Percentiles rank a stretch among this genome's conserved stretches.
These are phyloP conservation scores for Mortierella claussenii DNA, from an alignment of 192 early-diverging fungal species.

Conservation along the genomic window DNA sequence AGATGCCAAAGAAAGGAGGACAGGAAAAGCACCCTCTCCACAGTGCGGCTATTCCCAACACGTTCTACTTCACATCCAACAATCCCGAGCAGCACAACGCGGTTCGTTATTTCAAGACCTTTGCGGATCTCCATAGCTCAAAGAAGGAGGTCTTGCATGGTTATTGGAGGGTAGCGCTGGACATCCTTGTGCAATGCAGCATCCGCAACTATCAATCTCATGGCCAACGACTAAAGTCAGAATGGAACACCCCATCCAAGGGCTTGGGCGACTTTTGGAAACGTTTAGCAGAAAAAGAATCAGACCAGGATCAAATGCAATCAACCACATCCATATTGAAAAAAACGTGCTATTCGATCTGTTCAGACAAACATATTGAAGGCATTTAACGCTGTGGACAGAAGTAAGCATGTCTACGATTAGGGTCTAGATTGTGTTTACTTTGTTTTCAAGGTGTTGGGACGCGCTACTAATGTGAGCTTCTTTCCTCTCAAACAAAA, in stretches of 20 bases:
- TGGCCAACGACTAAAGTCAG: slow-evolving; percentile 4
- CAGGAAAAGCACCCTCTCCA: slow-evolving; percentile 5
- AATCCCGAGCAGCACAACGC: slow-evolving; percentile 7
- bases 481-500: slow-evolving; percentile 2
- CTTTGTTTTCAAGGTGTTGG: background rate
- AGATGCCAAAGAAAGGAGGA: slow-evolving; percentile 11
- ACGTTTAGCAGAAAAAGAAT: slow-evolving; percentile 9
- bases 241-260: slow-evolving; percentile 13
- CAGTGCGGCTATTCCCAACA: slow-evolving; percentile 12
- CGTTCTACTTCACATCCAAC: slow-evolving; percentile 10
- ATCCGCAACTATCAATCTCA: background rate
- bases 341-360: slow-evolving; percentile 7
- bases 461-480: background rate
- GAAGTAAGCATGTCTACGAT: slow-evolving; percentile 2
- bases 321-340: slow-evolving; percentile 1
- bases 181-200: background rate
- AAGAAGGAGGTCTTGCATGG: slow-evolving; percentile 13
- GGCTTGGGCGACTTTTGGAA: slow-evolving; percentile 18
- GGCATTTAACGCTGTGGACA: slow-evolving; percentile 28
- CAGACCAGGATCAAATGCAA: slow-evolving; percentile 1
- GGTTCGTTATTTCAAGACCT: slow-evolving; percentile 16
- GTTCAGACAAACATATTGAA: background rate
- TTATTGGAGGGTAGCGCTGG: slow-evolving; percentile 4
- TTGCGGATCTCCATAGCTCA: slow-evolving; percentile 16
- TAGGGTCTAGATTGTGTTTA: slow-evolving; percentile 2